phyloP scores from a whole-genome alignment of 2,329 filamentous ascomycete species.

The Scleromitrula shiraiana region DNA sequence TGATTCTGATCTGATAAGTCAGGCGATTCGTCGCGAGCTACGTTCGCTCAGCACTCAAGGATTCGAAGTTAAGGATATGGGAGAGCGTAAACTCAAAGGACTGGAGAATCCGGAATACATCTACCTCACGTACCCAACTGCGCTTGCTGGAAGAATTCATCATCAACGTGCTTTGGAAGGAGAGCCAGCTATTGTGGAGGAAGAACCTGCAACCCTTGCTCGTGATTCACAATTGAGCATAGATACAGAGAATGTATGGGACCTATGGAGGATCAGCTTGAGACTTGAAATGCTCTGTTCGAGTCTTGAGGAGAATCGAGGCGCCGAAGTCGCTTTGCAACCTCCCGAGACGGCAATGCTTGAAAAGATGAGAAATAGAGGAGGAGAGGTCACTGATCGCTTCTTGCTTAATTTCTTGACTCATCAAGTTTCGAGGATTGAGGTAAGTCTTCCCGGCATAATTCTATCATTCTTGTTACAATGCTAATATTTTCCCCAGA shows the following conservation, averaged over 20 bases:
- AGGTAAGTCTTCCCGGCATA: constrained; percentile 57
- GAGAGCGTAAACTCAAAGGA: constrained; percentile 90
- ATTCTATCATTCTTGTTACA: neutral
- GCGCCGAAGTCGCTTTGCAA: constrained; percentile 49
- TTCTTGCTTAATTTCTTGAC: constrained; percentile 87
- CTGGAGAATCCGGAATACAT: constrained; percentile 95
- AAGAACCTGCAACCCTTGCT: constrained; percentile 49
- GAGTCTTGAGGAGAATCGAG: constrained; percentile 63
- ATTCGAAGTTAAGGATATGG: constrained; percentile 94
- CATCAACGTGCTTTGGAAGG: constrained; percentile 40
- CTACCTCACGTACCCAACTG: constrained; percentile 90
- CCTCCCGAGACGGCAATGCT: constrained; percentile 77
- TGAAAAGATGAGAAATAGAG: constrained; percentile 62
- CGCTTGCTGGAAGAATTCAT: constrained; percentile 71
- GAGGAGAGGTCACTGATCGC: constrained; percentile 79
- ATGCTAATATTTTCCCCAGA: constrained; percentile 40
- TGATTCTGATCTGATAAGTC: constrained; percentile 65
- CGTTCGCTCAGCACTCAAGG: constrained; percentile 82
- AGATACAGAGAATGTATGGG: constrained; percentile 72
- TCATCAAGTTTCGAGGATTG: constrained; percentile 90
- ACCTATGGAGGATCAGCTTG: constrained; percentile 80
- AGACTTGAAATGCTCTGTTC: constrained; percentile 91
- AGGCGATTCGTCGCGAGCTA: constrained; percentile 78
- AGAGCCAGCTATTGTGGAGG: constrained; percentile 35
- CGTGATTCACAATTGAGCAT: constrained; percentile 62